phyloP scores from a whole-genome alignment of 2,329 filamentous ascomycete genomes.

The Periglandula ipomoeae region DNA sequence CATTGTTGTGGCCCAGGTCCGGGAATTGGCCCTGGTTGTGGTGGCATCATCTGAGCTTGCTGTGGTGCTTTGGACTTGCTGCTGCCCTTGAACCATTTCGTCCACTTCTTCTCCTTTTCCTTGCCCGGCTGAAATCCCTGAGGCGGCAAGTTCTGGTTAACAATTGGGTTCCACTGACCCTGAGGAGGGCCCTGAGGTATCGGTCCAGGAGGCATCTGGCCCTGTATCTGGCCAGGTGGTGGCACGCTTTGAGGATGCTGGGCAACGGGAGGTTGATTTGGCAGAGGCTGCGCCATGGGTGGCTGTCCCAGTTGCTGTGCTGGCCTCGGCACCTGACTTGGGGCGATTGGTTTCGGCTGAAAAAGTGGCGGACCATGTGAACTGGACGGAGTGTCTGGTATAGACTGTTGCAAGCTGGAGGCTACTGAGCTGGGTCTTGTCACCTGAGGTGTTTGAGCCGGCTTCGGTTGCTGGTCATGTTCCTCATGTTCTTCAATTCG shows the following conservation, averaged over 20 bases:
- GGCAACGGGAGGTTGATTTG: background rate
- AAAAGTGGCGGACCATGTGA: background rate
- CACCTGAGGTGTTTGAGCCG: background rate
- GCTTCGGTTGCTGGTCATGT: background rate
- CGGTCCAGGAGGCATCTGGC: background rate
- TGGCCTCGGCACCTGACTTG: background rate
- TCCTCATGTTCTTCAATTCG: constrained; percentile 14
- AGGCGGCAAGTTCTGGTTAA: background rate
- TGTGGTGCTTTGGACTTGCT: constrained; percentile 2
- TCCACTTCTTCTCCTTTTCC: constrained; percentile 19
- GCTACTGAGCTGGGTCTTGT: constrained; percentile 1
- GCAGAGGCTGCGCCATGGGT: background rate
- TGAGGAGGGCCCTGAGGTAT: background rate
- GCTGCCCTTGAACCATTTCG: constrained; percentile 20
- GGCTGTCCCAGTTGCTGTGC: background rate
- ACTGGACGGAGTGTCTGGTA: background rate
- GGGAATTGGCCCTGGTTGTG: background rate
- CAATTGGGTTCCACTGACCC: background rate
- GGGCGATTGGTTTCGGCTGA: background rate
- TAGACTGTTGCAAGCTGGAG: constrained; percentile 4
- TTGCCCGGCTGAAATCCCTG: constrained; percentile 1
- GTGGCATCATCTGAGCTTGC: constrained; percentile 3
- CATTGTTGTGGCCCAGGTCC: constrained; percentile 6
- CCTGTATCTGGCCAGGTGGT: background rate
- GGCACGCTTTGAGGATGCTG: background rate